phyloP scores from a whole-genome alignment of 805 yeast genomes.

The Ascoidea asiatica region DNA sequence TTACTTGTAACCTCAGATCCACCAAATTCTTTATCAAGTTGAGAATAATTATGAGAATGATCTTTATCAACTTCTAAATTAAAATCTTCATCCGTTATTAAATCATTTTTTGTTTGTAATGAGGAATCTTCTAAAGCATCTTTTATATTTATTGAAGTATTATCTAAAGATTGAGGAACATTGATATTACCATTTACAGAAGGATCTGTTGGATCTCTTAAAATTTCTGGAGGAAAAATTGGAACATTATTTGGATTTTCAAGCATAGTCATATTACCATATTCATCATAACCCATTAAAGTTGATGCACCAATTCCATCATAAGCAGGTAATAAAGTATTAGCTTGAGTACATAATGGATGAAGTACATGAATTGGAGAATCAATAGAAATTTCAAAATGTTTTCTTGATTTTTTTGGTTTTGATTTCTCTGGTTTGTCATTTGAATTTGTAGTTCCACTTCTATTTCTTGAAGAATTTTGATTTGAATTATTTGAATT shows the following conservation, averaged over 20 bases:
- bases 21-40: conserved; percentile 8
- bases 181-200: background rate
- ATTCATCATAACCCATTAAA: conserved; percentile 8
- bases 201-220: background rate
- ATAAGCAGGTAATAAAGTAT: conserved; percentile 66
- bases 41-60: conserved; percentile 1
- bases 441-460: background rate
- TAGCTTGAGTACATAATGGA: conserved; percentile 66
- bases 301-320: conserved; percentile 16
- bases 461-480: conserved; percentile 11
- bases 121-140: background rate
- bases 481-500: conserved; percentile 3
- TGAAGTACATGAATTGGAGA: conserved; percentile 82
- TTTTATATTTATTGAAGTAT: background rate
- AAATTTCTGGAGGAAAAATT: conserved; percentile 9
- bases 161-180: background rate
- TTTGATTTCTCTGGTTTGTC: background rate
- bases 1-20: conserved; percentile 7
- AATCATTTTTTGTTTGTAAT: background rate
- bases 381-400: conserved; percentile 88
- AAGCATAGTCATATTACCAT: too few species aligned
- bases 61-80: conserved; percentile 1
- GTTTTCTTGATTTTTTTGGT: conserved; percentile 36
- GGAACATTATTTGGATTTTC: conserved; percentile 8
- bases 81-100: background rate